Conservation (phyloP, 1,139 yeast genomes). For the Blastobotrys proliferans region DNA sequence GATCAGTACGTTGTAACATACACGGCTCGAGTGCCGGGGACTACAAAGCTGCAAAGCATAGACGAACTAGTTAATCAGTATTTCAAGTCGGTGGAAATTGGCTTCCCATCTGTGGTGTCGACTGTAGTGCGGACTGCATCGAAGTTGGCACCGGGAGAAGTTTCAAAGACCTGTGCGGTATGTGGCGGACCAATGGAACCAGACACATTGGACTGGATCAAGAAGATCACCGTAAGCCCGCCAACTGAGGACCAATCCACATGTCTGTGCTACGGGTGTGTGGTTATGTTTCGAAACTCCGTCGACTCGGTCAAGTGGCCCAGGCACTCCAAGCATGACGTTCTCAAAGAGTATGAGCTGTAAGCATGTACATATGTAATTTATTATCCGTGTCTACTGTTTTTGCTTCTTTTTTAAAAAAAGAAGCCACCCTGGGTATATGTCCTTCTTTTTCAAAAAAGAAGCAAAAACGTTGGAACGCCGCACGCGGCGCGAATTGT, state of each 20-base stretch:
- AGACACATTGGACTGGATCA: slow-evolving; percentile 66
- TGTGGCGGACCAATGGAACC: slow-evolving; percentile 34
- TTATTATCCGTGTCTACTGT: too few species aligned
- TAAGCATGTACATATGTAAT: slow-evolving; percentile 5
- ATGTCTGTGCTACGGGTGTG: slow-evolving; percentile 71
- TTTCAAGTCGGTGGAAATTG: slow-evolving; percentile 68
- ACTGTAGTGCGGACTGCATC: slow-evolving; percentile 90
- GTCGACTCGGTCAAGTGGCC: slow-evolving; percentile 22
- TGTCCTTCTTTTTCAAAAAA: neutral
- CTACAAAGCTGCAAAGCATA: slow-evolving; percentile 68
- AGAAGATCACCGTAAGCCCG: slow-evolving; percentile 64
- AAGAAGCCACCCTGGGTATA: too few species aligned
- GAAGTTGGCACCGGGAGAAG: slow-evolving; percentile 45
- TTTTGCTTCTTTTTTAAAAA: too few species aligned
- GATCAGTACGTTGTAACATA: slow-evolving; percentile 18
- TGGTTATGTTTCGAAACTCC: slow-evolving; percentile 46
- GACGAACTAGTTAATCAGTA: slow-evolving; percentile 74
- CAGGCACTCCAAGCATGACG: slow-evolving; percentile 17
- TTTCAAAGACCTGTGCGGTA: slow-evolving; percentile 25
- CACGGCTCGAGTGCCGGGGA: slow-evolving; percentile 25
- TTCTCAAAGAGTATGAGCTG: slow-evolving; percentile 22
- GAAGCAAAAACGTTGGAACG: too few species aligned
- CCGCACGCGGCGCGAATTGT: neutral
- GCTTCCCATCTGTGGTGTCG: slow-evolving; percentile 86
- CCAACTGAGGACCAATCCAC: slow-evolving; percentile 37